phyloP scores from a whole-genome alignment of 306 rosid species.

The Inga laurina region DNA sequence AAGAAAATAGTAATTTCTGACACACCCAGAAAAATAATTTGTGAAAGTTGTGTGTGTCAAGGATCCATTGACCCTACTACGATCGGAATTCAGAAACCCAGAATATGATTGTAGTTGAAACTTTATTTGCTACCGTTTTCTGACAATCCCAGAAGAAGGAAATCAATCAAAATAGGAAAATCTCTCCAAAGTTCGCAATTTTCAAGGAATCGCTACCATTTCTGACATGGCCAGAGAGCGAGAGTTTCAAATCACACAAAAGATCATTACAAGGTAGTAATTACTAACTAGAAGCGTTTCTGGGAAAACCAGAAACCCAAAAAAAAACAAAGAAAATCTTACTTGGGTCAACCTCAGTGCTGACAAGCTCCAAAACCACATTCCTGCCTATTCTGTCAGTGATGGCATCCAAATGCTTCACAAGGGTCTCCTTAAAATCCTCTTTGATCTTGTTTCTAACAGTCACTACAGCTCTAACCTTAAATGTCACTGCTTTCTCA shows the following conservation, averaged over 20 bases:
- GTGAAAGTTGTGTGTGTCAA: not conserved
- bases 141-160: not conserved
- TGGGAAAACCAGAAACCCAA: not conserved
- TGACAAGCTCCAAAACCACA: constrained; percentile 70
- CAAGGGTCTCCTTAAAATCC: constrained; percentile 57
- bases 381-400: constrained; percentile 68
- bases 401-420: constrained; percentile 68
- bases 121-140: not conserved
- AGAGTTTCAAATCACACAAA: not conserved
- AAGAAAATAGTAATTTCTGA: not conserved
- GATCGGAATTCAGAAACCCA: not conserved
- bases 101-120: not conserved
- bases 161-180: not conserved
- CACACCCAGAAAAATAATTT: not conserved
- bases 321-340: constrained; percentile 26
- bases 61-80: not conserved
- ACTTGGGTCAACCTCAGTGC: constrained; percentile 76
- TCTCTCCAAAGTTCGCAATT: not conserved
- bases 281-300: too few relatives aligned
- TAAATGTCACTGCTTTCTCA: constrained; percentile 64
- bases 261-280: too few relatives aligned
- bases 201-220: not conserved
- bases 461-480: constrained; percentile 84
- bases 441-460: constrained; percentile 81
- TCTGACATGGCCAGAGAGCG: not conserved